Conservation (phyloP, 768 basidiomycete genomes). For the Pisolithus tinctorius region DNA sequence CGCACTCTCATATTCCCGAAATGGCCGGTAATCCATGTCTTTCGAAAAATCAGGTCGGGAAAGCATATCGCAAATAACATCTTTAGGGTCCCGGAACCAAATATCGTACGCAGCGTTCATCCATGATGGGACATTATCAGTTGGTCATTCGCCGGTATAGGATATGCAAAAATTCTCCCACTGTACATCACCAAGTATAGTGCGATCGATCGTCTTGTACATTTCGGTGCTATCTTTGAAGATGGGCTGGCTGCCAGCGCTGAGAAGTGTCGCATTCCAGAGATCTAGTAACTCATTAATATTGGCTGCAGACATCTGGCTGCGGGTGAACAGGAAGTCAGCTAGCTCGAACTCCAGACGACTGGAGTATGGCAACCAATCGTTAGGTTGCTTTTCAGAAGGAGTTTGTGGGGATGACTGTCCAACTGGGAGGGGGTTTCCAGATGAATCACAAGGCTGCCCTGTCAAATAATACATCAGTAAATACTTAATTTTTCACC, state of each 20-base stretch:
- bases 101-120: too few relatives aligned
- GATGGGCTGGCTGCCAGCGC: constrained; percentile 5
- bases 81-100: too few relatives aligned
- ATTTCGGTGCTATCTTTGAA: constrained; percentile 18
- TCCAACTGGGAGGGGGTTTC: constrained; percentile 6
- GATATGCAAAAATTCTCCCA: too few relatives aligned
- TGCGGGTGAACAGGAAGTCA: constrained; percentile 5
- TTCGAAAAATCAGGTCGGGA: too few relatives aligned
- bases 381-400: neutral
- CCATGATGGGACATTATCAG: too few relatives aligned
- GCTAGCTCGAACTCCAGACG: neutral
- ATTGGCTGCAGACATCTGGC: constrained; percentile 15
- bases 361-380: constrained; percentile 1
- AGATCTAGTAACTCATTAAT: constrained; percentile 22
- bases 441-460: neutral
- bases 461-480: neutral
- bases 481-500: neutral
- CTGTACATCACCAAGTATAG: constrained; percentile 14
- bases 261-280: constrained; percentile 12
- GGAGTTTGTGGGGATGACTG: neutral
- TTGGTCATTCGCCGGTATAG: too few relatives aligned
- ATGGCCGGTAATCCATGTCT: too few relatives aligned
- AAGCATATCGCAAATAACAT: too few relatives aligned
- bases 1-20: too few relatives aligned
- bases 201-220: constrained; percentile 20